Evolutionary conservation across 1,139 yeast genomes (phyloP), one percentile per base, ranked within the genome.

Genomic region (Candida tropicalis): DNA sequence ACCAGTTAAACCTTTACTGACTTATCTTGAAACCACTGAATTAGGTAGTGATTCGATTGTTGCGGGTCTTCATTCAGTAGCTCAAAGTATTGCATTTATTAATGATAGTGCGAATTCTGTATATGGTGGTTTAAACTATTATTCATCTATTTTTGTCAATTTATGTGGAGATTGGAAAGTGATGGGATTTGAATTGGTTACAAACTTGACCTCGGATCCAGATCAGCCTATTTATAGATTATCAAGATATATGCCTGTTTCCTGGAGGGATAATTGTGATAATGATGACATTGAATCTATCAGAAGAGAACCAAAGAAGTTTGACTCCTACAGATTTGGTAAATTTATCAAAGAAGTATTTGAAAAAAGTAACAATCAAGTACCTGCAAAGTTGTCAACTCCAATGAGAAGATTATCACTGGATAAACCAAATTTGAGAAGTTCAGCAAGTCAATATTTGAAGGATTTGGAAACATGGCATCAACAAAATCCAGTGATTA

Each of bases 101-200:
- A 83, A 87, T 52, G 71, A 67, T 16, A 86, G 80, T 46, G 88
- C 87, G 15, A 65, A 73, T 17, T 79, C 84, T 23, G 67, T 85
- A 2, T 86, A 87, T 54, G 93, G 91, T 2, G 81, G 82, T 47
- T 56, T 90, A 29, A 73, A 78, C 48, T 43, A 59, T 10, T 54
- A 67, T 23, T 73, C 77, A 33, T 77, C 87, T 0, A 73, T 91
- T 0, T 89, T 66, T 60, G 81, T 88, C 11, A 85, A 78, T 44
- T 50, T 49, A 11, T 76, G 73, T 17, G 96, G 97, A 7, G 96
- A 87, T 56, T 88, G 96, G 95, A 85, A 82, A 46, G 60, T 91
- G 20, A 87, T 87, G 51, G 97, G 97, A 1, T 80, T 90, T 55
- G 98, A 91, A 60, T 62, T 87, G 4, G 71, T 86, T 44, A 75